Evolutionary conservation across 768 basidiomycete species (phyloP), one percentile per base, ranked within the genome.

Genomic region (Phylloporus arenicola): DNA sequence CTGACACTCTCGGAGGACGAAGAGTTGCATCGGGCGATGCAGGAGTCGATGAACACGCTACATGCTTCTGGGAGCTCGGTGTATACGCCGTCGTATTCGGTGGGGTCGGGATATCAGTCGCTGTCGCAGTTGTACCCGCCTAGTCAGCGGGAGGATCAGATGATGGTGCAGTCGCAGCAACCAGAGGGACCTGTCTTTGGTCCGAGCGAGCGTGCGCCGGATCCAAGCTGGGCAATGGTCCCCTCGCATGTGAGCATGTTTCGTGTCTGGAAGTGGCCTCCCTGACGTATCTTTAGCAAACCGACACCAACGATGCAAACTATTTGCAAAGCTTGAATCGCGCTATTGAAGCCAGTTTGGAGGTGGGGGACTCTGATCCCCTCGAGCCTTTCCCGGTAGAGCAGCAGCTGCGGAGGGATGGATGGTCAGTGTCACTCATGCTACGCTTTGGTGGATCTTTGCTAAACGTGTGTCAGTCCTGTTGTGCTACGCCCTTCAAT

Each of bases 161-260:
- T 76, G 2, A 63, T 81, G 57, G 71, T 75, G 52, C 62, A 71
- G n/a, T 11, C 22, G 9, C 52, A 53, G 30, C 69, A 71, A 30
- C 58, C 71, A 43, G 64, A 63, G 24, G 67, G 62, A 7, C 65
- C 75, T 1, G 69, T 72, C 37, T 82, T 86, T 64, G 75, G 79
- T 0, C 82, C 83, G 14, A 82, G 77, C 52, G 70, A 81, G 34
- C 74, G 85, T 37, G 75, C 82, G 4, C 75, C 85, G 2, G 74
- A 86, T 61, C 77, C 83, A 1, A 75, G 74, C 48, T 87, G 85
- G 86, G 82, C 83, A 43, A 64, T 87, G 62, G 84, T 86, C 8
- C 79, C 80, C 17, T 80, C 84, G 6, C 81, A 84, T 62, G 86
- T 86, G 70, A 60, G 64, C 38, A 11, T 13, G 19, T 35, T 27